These are phyloP conservation scores for Penicillium sp. DNA, from an alignment of 2,329 filamentous ascomycete species.

Conservation along the genomic window DNA sequence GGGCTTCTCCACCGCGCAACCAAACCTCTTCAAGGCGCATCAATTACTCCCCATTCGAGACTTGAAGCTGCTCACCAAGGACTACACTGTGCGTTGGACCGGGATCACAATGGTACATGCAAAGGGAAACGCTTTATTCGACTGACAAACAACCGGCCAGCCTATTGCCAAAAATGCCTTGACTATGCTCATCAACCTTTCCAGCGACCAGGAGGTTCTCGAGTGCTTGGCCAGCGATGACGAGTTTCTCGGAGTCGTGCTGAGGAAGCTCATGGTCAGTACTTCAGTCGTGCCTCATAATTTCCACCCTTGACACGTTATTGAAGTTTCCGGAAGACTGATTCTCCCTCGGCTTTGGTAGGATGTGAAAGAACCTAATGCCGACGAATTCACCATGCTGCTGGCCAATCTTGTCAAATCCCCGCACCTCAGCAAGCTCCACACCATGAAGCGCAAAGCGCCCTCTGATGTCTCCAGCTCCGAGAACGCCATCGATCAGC, in stretches of 20 bases:
- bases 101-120: no score
- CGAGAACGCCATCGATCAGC: slow-evolving; percentile 72
- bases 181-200: slow-evolving; percentile 72
- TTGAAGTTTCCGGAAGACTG: no score
- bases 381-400: slow-evolving; percentile 82
- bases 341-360: slow-evolving; percentile 7
- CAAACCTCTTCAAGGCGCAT: slow-evolving; percentile 75
- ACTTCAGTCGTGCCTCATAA: no score
- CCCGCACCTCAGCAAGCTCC: slow-evolving; percentile 62
- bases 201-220: slow-evolving; percentile 72
- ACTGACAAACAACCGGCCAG: slow-evolving; percentile 36
- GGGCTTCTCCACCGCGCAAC: slow-evolving; percentile 71
- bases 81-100: slow-evolving; percentile 62
- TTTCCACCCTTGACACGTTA: no score
- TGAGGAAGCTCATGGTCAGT: slow-evolving; percentile 70
- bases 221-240: slow-evolving; percentile 70
- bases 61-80: slow-evolving; percentile 77
- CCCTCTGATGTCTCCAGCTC: slow-evolving; percentile 68
- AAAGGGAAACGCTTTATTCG: no score
- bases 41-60: slow-evolving; percentile 75
- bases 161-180: slow-evolving; percentile 89
- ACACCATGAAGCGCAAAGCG: slow-evolving; percentile 61
- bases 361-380: slow-evolving; percentile 63
- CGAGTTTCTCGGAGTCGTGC: slow-evolving; percentile 67
- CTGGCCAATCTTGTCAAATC: slow-evolving; percentile 86